Conservation (phyloP, 495 filamentous ascomycete species). For the Poronia punctata region DNA sequence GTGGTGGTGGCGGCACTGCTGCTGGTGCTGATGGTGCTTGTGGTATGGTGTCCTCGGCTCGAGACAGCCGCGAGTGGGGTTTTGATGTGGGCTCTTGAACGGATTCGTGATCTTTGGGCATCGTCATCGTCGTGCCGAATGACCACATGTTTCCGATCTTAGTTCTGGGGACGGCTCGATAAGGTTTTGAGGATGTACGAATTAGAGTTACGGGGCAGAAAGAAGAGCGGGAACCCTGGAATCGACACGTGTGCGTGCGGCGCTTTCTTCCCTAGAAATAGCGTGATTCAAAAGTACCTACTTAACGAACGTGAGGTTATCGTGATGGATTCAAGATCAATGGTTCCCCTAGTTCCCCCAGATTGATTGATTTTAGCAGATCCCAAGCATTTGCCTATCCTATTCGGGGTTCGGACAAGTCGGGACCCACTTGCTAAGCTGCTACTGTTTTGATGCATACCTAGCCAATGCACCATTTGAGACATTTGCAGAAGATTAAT, state of each 20-base stretch:
- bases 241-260: no score
- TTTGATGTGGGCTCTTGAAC: slow-evolving; percentile 15
- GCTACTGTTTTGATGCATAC: no score
- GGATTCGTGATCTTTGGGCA: slow-evolving; percentile 24
- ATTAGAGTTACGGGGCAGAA: neutral
- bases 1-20: neutral
- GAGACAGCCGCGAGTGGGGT: neutral
- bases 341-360: no score
- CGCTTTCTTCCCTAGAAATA: neutral
- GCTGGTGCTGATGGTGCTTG: slow-evolving; percentile 1
- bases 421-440: no score
- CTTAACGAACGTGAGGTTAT: neutral
- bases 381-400: no score
- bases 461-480: no score
- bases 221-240: no score
- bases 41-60: slow-evolving; percentile 12
- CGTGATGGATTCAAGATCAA: no score
- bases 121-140: slow-evolving; percentile 28
- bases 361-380: no score
- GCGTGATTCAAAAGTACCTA: neutral
- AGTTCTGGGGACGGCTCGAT: neutral
- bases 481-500: no score
- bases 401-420: no score
- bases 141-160: slow-evolving; percentile 28
- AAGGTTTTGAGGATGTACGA: neutral